These are phyloP conservation scores for Trifolium dubium DNA, from an alignment of 306 rosid genomes.

Conservation along the genomic window DNA sequence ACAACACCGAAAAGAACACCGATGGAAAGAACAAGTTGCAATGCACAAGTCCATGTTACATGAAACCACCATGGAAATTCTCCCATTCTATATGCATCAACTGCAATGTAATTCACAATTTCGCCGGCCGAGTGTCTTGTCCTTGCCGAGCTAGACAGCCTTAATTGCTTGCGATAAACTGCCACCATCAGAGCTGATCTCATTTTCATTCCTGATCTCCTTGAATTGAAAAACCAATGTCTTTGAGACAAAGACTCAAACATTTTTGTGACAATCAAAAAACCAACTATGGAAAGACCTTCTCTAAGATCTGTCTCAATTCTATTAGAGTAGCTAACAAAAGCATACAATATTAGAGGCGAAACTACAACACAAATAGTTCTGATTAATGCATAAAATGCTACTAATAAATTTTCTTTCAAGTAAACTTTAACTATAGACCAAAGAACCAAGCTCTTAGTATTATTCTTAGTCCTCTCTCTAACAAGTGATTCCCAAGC, in stretches of 20 bases:
- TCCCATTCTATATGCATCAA: conserved; percentile 84
- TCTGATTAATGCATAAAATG: conserved; percentile 52
- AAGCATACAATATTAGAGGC: conserved; percentile 69
- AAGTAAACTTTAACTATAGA: conserved; percentile 50
- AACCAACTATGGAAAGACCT: conserved; percentile 62
- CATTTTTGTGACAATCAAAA: conserved; percentile 52
- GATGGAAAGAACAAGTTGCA: conserved; percentile 57
- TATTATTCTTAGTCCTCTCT: conserved; percentile 43
- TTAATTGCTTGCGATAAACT: conserved; percentile 70
- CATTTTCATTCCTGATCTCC: conserved; percentile 78
- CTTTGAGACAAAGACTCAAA: conserved; percentile 71
- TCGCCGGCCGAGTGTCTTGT: conserved; percentile 74
- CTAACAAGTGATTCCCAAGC: conserved; percentile 55
- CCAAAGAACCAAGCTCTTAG: conserved; percentile 56
- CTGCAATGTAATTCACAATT: conserved; percentile 75
- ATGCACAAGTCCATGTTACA: conserved; percentile 47
- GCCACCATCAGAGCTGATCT: conserved; percentile 87
- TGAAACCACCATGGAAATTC: conserved; percentile 92
- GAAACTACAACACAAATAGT: conserved; percentile 56
- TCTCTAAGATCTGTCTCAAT: conserved; percentile 33
- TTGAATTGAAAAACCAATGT: conserved; percentile 66
- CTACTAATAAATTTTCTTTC: conserved; percentile 62
- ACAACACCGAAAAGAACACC: conserved; percentile 57
- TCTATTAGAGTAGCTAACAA: conserved; percentile 59
- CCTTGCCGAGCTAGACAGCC: conserved; percentile 66